Conservation (phyloP, 805 yeast species). For the Kazachstania bromeliacearum region DNA sequence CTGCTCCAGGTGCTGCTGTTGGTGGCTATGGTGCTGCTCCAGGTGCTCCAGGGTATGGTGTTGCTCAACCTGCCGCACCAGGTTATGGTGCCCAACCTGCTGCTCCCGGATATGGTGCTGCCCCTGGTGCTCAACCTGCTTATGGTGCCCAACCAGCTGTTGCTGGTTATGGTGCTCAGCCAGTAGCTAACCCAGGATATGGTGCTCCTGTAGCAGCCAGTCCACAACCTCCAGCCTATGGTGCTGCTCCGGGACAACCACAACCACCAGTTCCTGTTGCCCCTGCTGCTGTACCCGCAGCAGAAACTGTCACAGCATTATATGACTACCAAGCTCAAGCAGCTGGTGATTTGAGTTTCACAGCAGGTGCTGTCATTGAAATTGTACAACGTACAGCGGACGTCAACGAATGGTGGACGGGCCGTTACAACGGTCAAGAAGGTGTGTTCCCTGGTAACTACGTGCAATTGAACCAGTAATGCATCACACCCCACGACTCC, state of each 20-base stretch:
- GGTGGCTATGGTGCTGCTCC: constrained; percentile 15
- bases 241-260: too few relatives aligned
- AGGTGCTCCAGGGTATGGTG: constrained; percentile 12
- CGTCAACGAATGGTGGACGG: constrained; percentile 98
- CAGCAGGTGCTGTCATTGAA: constrained; percentile 81
- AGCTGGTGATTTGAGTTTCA: constrained; percentile 78
- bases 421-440: constrained; percentile 67
- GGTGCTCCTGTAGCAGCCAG: too few relatives aligned
- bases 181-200: constrained; percentile 8
- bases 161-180: constrained; percentile 9
- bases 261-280: constrained; percentile 23
- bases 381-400: constrained; percentile 75
- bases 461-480: constrained; percentile 54
- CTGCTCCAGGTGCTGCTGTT: constrained; percentile 18
- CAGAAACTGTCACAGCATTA: constrained; percentile 73
- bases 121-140: neutral
- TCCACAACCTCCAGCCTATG: too few relatives aligned
- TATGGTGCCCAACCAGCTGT: constrained; percentile 7
- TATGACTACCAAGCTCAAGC: constrained; percentile 92
- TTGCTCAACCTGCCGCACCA: constrained; percentile 10
- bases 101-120: constrained; percentile 15
- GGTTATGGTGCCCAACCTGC: constrained; percentile 9
- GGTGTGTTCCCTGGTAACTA: constrained; percentile 97
- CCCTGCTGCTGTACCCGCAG: constrained; percentile 32
- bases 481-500: neutral